phyloP scores from a whole-genome alignment of 805 yeast genomes.

The Spathaspora girioi region DNA sequence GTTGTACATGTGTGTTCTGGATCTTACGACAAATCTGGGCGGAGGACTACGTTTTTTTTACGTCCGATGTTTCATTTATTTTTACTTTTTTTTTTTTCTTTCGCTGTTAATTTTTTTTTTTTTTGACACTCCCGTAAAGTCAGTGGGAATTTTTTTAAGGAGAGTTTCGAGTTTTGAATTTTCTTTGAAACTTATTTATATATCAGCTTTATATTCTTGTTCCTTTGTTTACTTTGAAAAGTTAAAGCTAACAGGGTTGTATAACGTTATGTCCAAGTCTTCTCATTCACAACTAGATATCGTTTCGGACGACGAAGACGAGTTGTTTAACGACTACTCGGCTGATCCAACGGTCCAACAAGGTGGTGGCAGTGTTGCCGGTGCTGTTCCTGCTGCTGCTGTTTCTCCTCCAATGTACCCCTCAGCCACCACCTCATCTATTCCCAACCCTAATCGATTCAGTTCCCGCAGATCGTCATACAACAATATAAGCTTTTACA shows the following conservation, averaged over 20 bases:
- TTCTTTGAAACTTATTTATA: no score
- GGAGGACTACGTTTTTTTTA: neutral
- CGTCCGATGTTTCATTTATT: neutral
- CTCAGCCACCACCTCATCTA: neutral
- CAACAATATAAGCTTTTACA: neutral
- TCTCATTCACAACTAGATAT: neutral
- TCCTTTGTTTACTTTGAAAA: neutral
- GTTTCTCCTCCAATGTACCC: neutral
- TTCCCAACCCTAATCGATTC: neutral
- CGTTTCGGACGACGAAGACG: constrained; percentile 5
- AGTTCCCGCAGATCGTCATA: constrained; percentile 1
- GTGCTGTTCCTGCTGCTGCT: neutral
- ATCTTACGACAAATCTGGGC: no score
- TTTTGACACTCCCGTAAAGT: neutral
- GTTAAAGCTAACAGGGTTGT: neutral
- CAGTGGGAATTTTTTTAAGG: neutral
- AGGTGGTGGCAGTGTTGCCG: neutral
- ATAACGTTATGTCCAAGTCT: neutral
- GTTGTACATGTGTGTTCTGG: no score
- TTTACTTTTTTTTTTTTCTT: neutral
- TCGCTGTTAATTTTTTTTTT: neutral
- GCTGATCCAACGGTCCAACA: neutral
- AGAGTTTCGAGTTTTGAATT: neutral
- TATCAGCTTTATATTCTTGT: neutral
- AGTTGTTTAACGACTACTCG: constrained; percentile 6